phyloP scores from a whole-genome alignment of 306 rosid genomes.

The Herpetospermum pedunculosum region DNA sequence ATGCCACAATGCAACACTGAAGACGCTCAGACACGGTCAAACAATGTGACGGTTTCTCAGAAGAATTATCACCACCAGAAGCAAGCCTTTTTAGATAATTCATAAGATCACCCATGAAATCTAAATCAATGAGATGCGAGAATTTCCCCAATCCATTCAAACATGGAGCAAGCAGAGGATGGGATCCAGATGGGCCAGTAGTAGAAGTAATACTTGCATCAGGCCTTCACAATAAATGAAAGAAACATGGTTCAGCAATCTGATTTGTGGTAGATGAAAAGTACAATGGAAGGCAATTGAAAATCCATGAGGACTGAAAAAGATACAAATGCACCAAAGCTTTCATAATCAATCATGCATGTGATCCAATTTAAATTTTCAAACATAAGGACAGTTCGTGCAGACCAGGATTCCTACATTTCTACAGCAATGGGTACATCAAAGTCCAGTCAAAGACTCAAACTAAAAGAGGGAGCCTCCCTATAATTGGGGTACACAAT shows the following conservation, averaged over 20 bases:
- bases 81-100: slow-evolving; percentile 64
- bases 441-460: not conserved
- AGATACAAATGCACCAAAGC: no score
- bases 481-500: not conserved
- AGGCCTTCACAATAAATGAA: slow-evolving; percentile 35
- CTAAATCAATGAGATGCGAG: slow-evolving; percentile 77
- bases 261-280: not conserved
- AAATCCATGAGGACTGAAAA: no score
- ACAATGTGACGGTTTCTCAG: slow-evolving; percentile 30
- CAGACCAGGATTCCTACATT: not conserved
- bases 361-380: no score
- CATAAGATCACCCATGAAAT: slow-evolving; percentile 87
- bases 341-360: no score
- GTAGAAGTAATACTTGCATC: slow-evolving; percentile 33
- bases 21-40: slow-evolving; percentile 84
- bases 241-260: slow-evolving; percentile 21
- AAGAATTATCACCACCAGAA: slow-evolving; percentile 33
- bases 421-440: no score
- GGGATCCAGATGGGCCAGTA: slow-evolving; percentile 29
- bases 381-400: not conserved
- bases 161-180: slow-evolving; percentile 75
- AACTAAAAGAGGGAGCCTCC: not conserved
- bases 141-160: slow-evolving; percentile 87
- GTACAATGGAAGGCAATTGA: no score
- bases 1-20: slow-evolving; percentile 87